A percentile compares a stretch with the other conserved stretches of the same genome.
These are phyloP conservation scores for Pseudoscleropodium purum DNA, from an alignment of 225 moss, liverwort and hornwort species.

Conservation along the genomic window DNA sequence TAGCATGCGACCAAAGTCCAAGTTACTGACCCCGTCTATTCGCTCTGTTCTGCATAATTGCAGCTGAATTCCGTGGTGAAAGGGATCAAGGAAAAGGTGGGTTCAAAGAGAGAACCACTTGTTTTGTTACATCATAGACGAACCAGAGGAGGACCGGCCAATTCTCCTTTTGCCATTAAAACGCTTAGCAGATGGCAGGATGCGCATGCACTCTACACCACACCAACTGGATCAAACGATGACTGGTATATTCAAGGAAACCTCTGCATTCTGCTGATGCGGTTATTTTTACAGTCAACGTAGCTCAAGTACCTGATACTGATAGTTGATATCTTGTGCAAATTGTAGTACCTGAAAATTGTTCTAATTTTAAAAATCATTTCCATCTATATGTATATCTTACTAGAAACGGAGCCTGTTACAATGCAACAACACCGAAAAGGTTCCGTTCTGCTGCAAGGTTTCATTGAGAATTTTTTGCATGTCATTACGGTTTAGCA, in stretches of 20 bases:
- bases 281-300: not conserved
- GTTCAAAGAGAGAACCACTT: conserved; percentile 54
- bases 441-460: not conserved
- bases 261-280: not conserved
- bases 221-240: conserved; percentile 93
- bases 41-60: not conserved
- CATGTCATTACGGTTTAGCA: not conserved
- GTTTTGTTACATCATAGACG: conserved; percentile 82
- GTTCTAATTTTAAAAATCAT: not conserved
- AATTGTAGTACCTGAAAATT: not conserved
- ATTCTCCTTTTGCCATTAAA: conserved; percentile 42
- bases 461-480: not conserved
- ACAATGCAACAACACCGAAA: not conserved
- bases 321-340: not conserved
- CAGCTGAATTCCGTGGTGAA: conserved; percentile 89
- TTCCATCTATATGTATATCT: not conserved
- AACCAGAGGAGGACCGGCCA: conserved; percentile 77
- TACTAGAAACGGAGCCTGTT: not conserved
- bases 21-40: not conserved
- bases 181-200: conserved; percentile 67
- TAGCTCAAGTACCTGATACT: not conserved
- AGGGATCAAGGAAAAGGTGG: conserved; percentile 47
- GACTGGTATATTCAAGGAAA: conserved; percentile 54
- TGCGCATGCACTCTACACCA: conserved; percentile 62
- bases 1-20: not conserved